Conservation (phyloP, 306 rosid species). For the Cotoneaster glaucophyllus region DNA sequence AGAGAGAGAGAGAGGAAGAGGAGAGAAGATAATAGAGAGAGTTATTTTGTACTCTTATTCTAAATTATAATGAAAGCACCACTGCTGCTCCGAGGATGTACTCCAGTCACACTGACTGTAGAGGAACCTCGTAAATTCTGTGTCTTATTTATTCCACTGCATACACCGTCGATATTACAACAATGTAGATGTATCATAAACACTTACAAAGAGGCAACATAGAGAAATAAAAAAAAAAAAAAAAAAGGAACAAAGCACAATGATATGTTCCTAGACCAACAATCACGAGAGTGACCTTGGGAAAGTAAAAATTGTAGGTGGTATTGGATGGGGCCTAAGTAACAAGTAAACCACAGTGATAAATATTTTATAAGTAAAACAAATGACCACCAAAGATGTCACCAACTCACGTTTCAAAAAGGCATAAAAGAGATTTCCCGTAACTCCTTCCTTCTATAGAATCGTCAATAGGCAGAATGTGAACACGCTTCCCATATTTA, state of each 20-base stretch:
- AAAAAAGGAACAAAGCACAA: background rate
- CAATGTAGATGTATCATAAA: background rate
- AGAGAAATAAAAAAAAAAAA: background rate
- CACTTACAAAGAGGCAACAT: background rate
- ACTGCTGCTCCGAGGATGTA: no score
- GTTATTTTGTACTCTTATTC: no score
- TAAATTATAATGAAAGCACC: no score
- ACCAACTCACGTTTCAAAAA: conserved; percentile 47
- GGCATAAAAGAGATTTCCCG: conserved; percentile 47
- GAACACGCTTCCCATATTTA: conserved; percentile 43
- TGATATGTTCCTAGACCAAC: background rate
- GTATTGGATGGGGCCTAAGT: background rate
- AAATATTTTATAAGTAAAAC: background rate
- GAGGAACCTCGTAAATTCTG: no score
- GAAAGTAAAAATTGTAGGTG: background rate
- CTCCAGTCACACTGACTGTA: no score
- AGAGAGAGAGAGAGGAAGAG: no score
- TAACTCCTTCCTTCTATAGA: conserved; percentile 48
- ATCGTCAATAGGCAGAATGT: conserved; percentile 47
- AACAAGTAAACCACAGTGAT: background rate
- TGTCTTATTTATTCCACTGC: no score
- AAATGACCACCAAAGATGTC: background rate
- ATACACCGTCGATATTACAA: no score
- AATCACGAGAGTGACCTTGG: background rate
- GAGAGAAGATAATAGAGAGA: no score